Evolutionary conservation across 1,284 basidiomycete genomes (phyloP), one percentile per base, ranked within the genome.

Genomic region (Naganishia liquefaciens): DNA sequence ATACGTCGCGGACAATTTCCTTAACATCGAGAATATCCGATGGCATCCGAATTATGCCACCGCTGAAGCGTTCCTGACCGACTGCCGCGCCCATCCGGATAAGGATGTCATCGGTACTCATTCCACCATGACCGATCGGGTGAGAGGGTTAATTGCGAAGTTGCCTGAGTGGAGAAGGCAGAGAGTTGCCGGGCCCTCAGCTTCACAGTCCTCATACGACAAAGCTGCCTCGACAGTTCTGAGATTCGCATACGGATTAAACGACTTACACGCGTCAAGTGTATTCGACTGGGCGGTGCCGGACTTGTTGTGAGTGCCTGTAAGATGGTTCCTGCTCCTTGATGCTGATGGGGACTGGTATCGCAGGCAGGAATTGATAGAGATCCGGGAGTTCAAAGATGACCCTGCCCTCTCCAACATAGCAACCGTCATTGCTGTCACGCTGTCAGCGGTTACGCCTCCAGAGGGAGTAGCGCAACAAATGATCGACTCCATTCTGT

Each of bases 141-240:
- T 92, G 47, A 72, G 82, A 27, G 75, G 80, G 23, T 84, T 90
- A 63, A 76, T 87, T 49, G 76, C 74, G 23, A 80, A 84, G 46
- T 79, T 94, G 55, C 84, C 86, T 0, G 77, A 81, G 66, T 89
- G 86, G 86, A 87, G 86, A 75, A 82, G 84, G 71, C 82, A 89
- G 75, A 84, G 93, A 67, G 83, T 91, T n/a, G 86, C 90, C 30
- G 91, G 91, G 53, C 91, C 91, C 0, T 84, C 89, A 71, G 89
- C 89, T 87, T 75, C 91, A 84, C 44, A 86, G 72, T 93, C 90
- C 4, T 86, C 86, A 81, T 95, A 95, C 76, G 93, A 96, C 79
- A 92, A 90, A 80, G 86, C 91, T 63, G 88, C 89, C 1, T 68
- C 73, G n/a, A 78, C 77, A 15, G 82, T 89, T 25, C 88, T 89